Evolutionary conservation across 169 alveolate species (phyloP).

Genomic region (Plasmodium gaboni): DNA sequence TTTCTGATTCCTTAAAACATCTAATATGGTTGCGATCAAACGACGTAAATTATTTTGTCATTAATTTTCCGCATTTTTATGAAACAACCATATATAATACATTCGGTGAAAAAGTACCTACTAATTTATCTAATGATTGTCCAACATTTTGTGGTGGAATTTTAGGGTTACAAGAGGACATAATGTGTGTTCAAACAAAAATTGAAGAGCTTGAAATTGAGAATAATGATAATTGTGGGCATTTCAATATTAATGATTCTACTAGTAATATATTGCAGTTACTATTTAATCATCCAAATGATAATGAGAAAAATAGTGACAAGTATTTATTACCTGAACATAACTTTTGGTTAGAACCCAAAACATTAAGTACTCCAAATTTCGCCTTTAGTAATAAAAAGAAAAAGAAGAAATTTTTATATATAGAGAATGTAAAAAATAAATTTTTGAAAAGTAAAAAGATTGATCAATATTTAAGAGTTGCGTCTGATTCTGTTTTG

Average conservation of each 20-base stretch:
- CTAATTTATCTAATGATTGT: conserved; percentile 57
- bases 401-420: conserved; percentile 34
- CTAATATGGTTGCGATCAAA: conserved; percentile 59
- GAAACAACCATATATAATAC: conserved; percentile 67
- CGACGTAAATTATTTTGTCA: conserved; percentile 57
- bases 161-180: conserved; percentile 62
- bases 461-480: conserved; percentile 54
- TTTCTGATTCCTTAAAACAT: conserved; percentile 57
- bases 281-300: conserved; percentile 61
- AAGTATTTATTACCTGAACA: conserved; percentile 67
- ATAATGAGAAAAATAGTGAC: conserved; percentile 43
- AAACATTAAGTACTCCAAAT: conserved; percentile 71
- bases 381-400: conserved; percentile 49
- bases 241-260: conserved; percentile 62
- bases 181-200: conserved; percentile 73
- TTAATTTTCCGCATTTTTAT: conserved; percentile 63
- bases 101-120: conserved; percentile 51
- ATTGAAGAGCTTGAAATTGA: conserved; percentile 67
- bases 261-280: conserved; percentile 58
- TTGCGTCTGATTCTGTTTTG: conserved; percentile 62
- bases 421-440: conserved; percentile 66
- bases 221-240: conserved; percentile 28
- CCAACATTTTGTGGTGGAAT: conserved; percentile 74
- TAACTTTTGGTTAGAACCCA: conserved; percentile 71
- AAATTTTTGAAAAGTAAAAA: conserved; percentile 33